Evolutionary conservation across 78 protist species (phyloP), one percentile per base, ranked within the genome.

Genomic region (Creolimax fragrantissima): DNA sequence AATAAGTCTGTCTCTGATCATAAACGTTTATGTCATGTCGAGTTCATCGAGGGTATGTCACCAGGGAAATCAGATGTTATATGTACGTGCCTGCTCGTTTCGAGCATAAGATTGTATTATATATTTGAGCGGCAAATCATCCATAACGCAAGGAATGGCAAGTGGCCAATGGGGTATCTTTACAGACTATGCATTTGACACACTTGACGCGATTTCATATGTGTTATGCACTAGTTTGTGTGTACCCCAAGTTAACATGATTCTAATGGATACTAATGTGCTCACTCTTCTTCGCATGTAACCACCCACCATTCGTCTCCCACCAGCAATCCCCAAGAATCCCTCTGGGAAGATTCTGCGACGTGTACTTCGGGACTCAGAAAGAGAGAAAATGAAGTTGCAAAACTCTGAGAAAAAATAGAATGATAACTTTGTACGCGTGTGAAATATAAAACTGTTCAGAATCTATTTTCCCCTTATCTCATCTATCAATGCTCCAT

Each of bases 321-420:
- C n/a, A n/a, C n/a, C 74, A 58, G 39, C 11, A 58, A 58, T 58
- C 11, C 74, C 74, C 11, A 58, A 58, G 74, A 58, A 58, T 58
- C 74, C 74, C 11, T 58, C 74, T 32, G 74, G 74, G 42, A 96
- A 97, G 89, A 66, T 97, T 35, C 93, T 96, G 32, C 90, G 97
- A 42, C 91, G 96, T 41, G 6, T 95, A 2, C 84, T 90, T 3
- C 85, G 94, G 6, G 94, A 47, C 24, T 7, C 45, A n/a, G 86
- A 42, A 44, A 92, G 88, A 35, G 86, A 83, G 5, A 94, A 90
- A 41, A 88, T 58, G 39, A 58, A 58, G 11, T 58, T 58, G 74
- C 24, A 24, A 58, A 58, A 17, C 39, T 58, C 74, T 17, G 74
- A 0, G 74, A 58, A n/a, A n/a, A n/a, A n/a, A n/a, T n/a, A n/a